Evolutionary conservation across 176 grass and related monocot genomes (phyloP), one percentile per base, ranked within the genome.

Genomic region (Canna indica): DNA sequence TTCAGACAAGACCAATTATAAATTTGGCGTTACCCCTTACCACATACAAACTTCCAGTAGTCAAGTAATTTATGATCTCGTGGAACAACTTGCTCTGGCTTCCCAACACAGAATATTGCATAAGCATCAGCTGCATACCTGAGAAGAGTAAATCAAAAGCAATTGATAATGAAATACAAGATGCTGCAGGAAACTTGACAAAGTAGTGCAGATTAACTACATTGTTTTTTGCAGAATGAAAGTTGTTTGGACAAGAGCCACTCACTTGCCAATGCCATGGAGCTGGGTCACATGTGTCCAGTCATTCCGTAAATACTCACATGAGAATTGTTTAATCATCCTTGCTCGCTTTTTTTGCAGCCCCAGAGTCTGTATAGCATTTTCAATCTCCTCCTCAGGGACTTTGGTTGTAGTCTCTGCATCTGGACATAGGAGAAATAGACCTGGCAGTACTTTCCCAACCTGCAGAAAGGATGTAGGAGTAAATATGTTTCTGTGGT

Each of bases 41-140:
- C 71, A 70, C 81, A 79, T 25, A 86, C 83, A 69, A 77, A 90
- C 1, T 77, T 82, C 84, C 88, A 91, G 68, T 88, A 91, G 48
- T 85, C 69, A 83, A 82, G 64, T 75, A 90, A 85, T 77, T 81
- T 95, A 60, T 95, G 84, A 77, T 95, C 90, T 30, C 78, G 10
- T 32, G 90, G 90, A 26, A 67, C 36, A 28, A 95, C 81, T 42
- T 87, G 76, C 16, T 34, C 73, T 39, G 81, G 77, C 74, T 47
- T 87, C 42, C 91, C 91, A 32, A 58, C 80, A 77, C 87, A 90
- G 34, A 90, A 95, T 74, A 90, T 95, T 28, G 86, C 90, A 7
- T 90, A 90, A 31, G 90, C 90, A 90, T 95, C 90, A 66, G 86
- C 90, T 1, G 82, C 90, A 68, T 95, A 95, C 84, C 90, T 90